Conservation (phyloP, 2,329 filamentous ascomycete genomes). For the Sarocladium brachiariae region DNA sequence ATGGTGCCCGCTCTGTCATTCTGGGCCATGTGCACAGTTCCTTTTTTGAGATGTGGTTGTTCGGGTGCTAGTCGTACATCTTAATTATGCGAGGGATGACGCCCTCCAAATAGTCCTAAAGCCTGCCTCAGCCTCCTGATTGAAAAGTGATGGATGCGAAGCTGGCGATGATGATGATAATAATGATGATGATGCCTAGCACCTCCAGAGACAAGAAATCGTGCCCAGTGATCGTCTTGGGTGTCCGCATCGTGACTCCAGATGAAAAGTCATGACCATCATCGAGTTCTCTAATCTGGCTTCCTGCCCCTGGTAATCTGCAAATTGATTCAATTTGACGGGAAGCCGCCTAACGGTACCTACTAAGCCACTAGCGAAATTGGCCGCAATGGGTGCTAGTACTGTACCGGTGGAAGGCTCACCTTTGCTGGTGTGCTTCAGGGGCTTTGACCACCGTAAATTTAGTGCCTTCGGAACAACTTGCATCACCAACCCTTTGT, state of each 20-base stretch:
- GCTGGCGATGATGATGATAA: too few species aligned
- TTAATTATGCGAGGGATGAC: not conserved
- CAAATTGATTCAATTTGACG: constrained; percentile 9
- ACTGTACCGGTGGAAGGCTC: too few species aligned
- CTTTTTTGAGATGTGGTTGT: too few species aligned
- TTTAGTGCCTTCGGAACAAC: too few species aligned
- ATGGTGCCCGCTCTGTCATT: not conserved
- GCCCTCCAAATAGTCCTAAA: not conserved
- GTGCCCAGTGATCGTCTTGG: too few species aligned
- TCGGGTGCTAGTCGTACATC: too few species aligned
- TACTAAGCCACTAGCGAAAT: not conserved
- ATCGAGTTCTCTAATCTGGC: not conserved
- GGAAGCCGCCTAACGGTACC: constrained; percentile 14
- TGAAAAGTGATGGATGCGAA: too few species aligned
- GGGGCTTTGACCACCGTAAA: not conserved
- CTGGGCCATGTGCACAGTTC: too few species aligned
- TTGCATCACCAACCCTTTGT: too few species aligned
- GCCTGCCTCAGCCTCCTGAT: too few species aligned
- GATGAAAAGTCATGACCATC: not conserved
- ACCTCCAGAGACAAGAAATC: too few species aligned
- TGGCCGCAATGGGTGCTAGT: not conserved
- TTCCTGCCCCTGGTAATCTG: not conserved
- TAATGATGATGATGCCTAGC: too few species aligned
- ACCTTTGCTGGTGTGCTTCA: not conserved
- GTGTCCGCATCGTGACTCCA: not conserved